Evolutionary conservation across 192 early-diverging fungal genomes (phyloP).

Genomic region (Entophlyctis helioformis): DNA sequence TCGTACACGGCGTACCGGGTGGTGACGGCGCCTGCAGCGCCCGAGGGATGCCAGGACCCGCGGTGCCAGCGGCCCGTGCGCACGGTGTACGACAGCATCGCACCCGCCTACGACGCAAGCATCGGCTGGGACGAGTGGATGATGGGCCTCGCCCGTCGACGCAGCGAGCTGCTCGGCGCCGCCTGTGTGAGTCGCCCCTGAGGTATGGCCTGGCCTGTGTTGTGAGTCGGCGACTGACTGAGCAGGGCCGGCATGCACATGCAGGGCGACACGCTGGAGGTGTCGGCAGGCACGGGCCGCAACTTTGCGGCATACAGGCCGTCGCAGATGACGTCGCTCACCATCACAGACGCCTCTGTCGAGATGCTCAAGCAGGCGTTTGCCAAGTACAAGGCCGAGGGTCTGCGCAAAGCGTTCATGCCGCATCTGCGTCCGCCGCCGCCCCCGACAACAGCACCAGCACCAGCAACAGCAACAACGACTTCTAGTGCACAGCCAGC

Average conservation of each 20-base stretch:
- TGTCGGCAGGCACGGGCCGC: slow-evolving; percentile 50
- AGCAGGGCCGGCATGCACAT: background rate
- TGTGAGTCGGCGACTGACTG: background rate
- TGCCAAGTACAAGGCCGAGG: slow-evolving; percentile 2
- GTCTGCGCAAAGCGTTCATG: slow-evolving; percentile 1
- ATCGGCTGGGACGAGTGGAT: slow-evolving; percentile 48
- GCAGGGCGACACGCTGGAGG: slow-evolving; percentile 46
- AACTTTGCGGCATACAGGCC: slow-evolving; percentile 43
- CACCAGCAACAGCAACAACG: too few species aligned
- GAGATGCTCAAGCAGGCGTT: slow-evolving; percentile 42
- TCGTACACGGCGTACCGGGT: slow-evolving; percentile 23
- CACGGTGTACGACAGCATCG: slow-evolving; percentile 35
- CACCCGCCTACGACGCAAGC: slow-evolving; percentile 38
- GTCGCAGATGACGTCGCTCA: slow-evolving; percentile 20
- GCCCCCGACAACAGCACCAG: too few species aligned
- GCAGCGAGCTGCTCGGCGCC: slow-evolving; percentile 27
- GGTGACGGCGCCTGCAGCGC: slow-evolving; percentile 10
- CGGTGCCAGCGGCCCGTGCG: slow-evolving; percentile 1
- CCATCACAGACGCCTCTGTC: slow-evolving; percentile 34
- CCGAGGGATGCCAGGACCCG: slow-evolving; percentile 5
- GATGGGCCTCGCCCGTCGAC: slow-evolving; percentile 39
- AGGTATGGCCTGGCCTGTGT: background rate
- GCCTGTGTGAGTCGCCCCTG: slow-evolving; percentile 6
- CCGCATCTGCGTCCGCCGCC: too few species aligned
- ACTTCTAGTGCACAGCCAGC: slow-evolving; percentile 5